Base-by-base conservation (phyloP, 2,329 filamentous ascomycete genomes). In the Penicillium sclerotigenum region DNA sequence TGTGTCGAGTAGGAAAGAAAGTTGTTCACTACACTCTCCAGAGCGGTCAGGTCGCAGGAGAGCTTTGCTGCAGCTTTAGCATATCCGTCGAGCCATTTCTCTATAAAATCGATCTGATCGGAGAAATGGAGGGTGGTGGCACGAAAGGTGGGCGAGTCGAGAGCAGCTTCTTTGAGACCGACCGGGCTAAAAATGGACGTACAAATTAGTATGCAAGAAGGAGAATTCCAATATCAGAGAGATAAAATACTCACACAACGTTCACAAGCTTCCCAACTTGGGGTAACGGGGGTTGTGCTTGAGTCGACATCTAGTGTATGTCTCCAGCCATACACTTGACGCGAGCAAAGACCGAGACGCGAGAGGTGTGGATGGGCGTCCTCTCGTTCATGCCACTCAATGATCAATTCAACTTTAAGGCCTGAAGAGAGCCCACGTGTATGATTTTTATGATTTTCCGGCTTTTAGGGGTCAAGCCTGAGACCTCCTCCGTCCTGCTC, bases 71-170 rank as follows among this genome's bases (percentile, higher is more conserved):
- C 81, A 14, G 85, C 80, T 71, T 81, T 85, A 57, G 86, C 75
- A 68, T 87, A 89, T 46, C 81, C 81, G 52, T 88, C 91, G 29
- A 99, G 88, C 94, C 94, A 99, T 81, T 85, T 86, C 75, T 97
- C 94, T 57, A 97, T 83, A 54, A 86, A 83, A 63, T 97, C 94
- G 67, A 96, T 85, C 77, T 99, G 93, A 63, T 97, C 94, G 60
- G 86, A 83, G 71, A 96, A 96, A 77, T 97, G 91, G 45, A 88
- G 78, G 40, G 90, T 85, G 22, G 90, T 90, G 45, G 92, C 90
- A 62, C 94, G 90, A 74, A 97, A 97, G 34, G 92, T 95, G 26
- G 94, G 94, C 37, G 92, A 97, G 76, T 99, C 94, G 77, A 97
- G 88, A 20, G 91, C 89, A 48, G 94, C 94, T 82, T 99, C 94